Conservation (phyloP, 139 green algal species). For the Edaphochlamys debaryana region DNA sequence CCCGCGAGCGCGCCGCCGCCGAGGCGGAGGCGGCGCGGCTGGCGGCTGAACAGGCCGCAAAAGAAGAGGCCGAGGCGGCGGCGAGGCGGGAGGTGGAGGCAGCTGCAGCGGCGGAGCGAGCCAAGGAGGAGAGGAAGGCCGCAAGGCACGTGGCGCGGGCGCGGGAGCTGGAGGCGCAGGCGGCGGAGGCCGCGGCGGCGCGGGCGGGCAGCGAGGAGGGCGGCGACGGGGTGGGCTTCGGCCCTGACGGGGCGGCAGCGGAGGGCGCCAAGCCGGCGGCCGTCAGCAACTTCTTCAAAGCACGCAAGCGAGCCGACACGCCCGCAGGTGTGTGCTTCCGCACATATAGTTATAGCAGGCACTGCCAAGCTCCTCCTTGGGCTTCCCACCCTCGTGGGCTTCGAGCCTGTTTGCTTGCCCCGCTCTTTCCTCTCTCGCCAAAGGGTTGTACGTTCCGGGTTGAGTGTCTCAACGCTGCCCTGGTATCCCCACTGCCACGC, state of each 20-base stretch:
- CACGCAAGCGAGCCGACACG: conserved; percentile 1
- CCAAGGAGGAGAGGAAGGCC: neutral
- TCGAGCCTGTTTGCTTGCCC: too few relatives aligned
- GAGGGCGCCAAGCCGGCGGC: neutral
- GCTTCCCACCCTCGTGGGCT: too few relatives aligned
- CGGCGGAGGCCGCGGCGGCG: neutral
- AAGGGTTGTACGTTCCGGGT: too few relatives aligned
- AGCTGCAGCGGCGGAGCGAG: neutral
- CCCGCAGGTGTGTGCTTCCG: too few relatives aligned
- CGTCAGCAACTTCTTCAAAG: conserved; percentile 27
- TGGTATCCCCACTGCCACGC: too few relatives aligned
- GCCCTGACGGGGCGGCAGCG: too few relatives aligned
- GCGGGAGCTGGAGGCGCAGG: neutral
- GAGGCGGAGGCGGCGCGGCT: neutral
- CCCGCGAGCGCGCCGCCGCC: conserved; percentile 17
- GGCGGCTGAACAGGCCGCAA: neutral
- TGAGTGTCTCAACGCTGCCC: too few relatives aligned
- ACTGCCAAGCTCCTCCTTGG: too few relatives aligned
- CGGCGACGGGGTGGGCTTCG: neutral
- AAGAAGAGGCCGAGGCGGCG: neutral
- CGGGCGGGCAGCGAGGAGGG: neutral
- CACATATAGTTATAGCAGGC: too few relatives aligned
- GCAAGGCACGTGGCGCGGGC: neutral
- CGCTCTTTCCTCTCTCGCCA: too few relatives aligned
- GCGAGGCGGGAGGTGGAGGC: neutral